Evolutionary conservation across 2,329 filamentous ascomycete species (phyloP), one percentile per base, ranked within the genome.

Genomic region (Botryotinia convoluta): DNA sequence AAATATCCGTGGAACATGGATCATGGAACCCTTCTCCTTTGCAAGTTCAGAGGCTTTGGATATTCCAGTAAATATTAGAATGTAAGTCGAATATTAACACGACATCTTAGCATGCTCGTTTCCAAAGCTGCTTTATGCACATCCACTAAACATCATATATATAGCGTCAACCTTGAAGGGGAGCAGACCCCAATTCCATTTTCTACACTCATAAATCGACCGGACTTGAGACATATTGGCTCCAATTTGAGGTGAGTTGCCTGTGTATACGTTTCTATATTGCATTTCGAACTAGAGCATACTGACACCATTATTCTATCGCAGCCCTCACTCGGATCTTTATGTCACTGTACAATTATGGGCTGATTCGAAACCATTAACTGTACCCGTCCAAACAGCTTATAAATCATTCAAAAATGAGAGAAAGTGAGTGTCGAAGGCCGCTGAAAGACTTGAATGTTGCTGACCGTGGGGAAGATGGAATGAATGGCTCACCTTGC

Each of bases 1-100:
- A 26, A 37, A 57, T 32, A 18, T 16, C 45, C 35, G 68, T 60
- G 69, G 73, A 79, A 78, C 68, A 80, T 79, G 79, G 78, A 77
- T 62, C 70, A 98, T 98, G 94, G 96, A 99, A 84, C 92, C 95
- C 70, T 98, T 97, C 83, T 97, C 95, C 44, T 98, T 98, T 85
- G 95, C 94, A 77, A 93, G 91, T 80, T 97, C 96, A 74, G 92
- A 94, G 77, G 90, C 93, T 82, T 87, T 98, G 78, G 88, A 94
- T 78, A 89, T 95, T 76, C 90, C 92, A 32, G 86, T 92, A 77
- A 89, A 86, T 83, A 85, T 92, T 79, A 88, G 89, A 82, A 90
- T 92, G 89, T 90, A 32, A 73, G 78, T 76, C 45, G 35, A 70
- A 35, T 9, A 16, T 26, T 29, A 22, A 45, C 42, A 32, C 3